Conservation (phyloP, 2,329 filamentous ascomycete species). For the Pestalotiopsis sp. region DNA sequence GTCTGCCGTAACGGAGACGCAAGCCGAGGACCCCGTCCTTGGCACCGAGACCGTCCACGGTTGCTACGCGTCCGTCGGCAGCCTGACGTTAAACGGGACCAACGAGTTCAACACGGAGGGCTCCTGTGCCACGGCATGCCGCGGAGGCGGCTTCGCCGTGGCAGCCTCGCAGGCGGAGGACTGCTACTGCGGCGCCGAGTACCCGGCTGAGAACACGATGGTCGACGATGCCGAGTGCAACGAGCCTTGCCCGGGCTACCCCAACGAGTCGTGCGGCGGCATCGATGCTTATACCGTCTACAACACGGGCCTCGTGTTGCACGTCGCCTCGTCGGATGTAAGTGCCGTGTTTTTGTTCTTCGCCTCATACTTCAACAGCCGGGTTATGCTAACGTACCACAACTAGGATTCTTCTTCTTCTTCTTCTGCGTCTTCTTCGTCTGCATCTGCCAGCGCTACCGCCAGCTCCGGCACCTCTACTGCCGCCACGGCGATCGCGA, state of each 20-base stretch:
- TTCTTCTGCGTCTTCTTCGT: not conserved
- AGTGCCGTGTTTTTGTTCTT: not conserved
- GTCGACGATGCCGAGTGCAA: conserved; percentile 53
- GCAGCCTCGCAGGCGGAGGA: conserved; percentile 24
- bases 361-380: not conserved
- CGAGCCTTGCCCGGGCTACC: conserved; percentile 55
- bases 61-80: conserved; percentile 16
- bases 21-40: conserved; percentile 9
- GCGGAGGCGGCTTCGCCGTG: not conserved
- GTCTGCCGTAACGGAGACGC: not conserved
- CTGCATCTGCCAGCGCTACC: not conserved
- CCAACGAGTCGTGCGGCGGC: conserved; percentile 52
- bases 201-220: conserved; percentile 52
- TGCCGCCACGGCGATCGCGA: not conserved
- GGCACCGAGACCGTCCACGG: conserved; percentile 14
- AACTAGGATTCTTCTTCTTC: not conserved
- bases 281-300: conserved; percentile 30
- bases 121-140: not conserved
- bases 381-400: not conserved
- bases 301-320: conserved; percentile 19
- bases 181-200: conserved; percentile 62
- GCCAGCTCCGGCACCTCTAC: not conserved
- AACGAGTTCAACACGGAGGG: conserved; percentile 1
- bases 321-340: conserved; percentile 3
- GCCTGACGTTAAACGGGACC: not conserved